Evolutionary conservation across 345 rosid genomes (phyloP), one percentile per base, ranked within the genome.

Genomic region (Citrus hindsii): DNA sequence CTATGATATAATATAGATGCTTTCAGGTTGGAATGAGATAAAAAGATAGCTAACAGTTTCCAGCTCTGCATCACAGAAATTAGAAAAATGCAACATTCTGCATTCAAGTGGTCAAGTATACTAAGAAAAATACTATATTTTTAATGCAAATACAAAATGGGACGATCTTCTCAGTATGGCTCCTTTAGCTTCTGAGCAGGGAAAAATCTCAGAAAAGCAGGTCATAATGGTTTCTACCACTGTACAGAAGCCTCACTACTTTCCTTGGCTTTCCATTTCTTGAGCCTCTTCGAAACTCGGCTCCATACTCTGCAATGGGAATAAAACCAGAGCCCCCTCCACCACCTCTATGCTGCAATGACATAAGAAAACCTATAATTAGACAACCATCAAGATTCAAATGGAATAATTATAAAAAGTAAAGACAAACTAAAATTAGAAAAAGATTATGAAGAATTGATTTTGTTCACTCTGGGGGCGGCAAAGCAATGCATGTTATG

Each of bases 151-250:
- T 42, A 42, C 53, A 59, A 59, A 60, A 73, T 35, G 16, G 12
- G 12, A 42, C 1, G 27, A 42, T 19, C n/a, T 74, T 7, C n/a
- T 67, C 4, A 30, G 5, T n/a, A 6, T 76, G 19, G 68, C 65
- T 25, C 38, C 7, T 60, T 79, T 33, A 51, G 24, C 28, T 69
- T 37, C 37, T 37, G 24, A 13, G 1, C 12, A 7, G 28, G 42
- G 46, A 19, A 65, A 46, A n/a, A 28, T 63, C 75, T 85, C 79
- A 90, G 64, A 90, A 86, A 24, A 92, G 94, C 74, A 95, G 82
- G 81, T 95, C 98, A 77, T 93, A 95, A 80, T 92, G 97, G 85
- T 91, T 93, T 80, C 86, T 88, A 58, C 97, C 98, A 60, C 91
- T 92, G 83, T 92, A 95, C 61, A 93, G 91, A 76, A 95, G 93